Evolutionary conservation across 768 basidiomycete species (phyloP).

Genomic region (Leucosporidium yakuticum): DNA sequence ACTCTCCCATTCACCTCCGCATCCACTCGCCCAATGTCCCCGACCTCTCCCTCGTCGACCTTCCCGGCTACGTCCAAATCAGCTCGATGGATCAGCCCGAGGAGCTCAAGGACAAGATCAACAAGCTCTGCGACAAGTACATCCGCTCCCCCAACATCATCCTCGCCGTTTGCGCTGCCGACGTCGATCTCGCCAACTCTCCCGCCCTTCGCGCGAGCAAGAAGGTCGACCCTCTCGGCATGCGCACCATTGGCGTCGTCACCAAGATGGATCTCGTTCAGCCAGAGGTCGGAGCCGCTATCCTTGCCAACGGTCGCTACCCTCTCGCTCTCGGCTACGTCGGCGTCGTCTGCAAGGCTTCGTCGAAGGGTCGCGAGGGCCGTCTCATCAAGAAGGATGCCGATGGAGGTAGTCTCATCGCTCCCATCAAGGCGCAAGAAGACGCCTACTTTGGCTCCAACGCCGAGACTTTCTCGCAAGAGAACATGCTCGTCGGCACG

Average conservation of each 20-base stretch:
- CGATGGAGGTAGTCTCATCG: slow-evolving; percentile 41
- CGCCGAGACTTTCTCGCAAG: slow-evolving; percentile 26
- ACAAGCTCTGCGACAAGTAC: slow-evolving; percentile 83
- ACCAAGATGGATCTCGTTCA: slow-evolving; percentile 98
- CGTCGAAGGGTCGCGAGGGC: slow-evolving; percentile 1
- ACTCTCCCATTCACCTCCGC: slow-evolving; percentile 90
- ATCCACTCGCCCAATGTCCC: slow-evolving; percentile 95
- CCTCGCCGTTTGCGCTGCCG: slow-evolving; percentile 95
- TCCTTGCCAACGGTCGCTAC: slow-evolving; percentile 83
- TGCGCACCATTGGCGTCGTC: slow-evolving; percentile 92
- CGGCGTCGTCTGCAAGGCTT: slow-evolving; percentile 78
- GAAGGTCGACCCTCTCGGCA: slow-evolving; percentile 86
- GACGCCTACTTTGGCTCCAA: slow-evolving; percentile 47
- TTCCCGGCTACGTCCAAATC: slow-evolving; percentile 96
- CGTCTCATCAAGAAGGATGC: slow-evolving; percentile 24
- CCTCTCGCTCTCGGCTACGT: slow-evolving; percentile 97
- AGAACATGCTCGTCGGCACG: slow-evolving; percentile 75
- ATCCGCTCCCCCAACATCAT: slow-evolving; percentile 99
- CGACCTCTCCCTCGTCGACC: slow-evolving; percentile 92
- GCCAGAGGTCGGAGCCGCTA: slow-evolving; percentile 70
- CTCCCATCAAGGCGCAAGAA: slow-evolving; percentile 52
- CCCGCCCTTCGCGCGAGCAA: slow-evolving; percentile 89
- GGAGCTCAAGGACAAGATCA: slow-evolving; percentile 84
- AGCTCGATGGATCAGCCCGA: slow-evolving; percentile 94
- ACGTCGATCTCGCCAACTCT: slow-evolving; percentile 97